Base-by-base conservation (phyloP, 1,284 basidiomycete genomes). In the Gymnopus androsaceus region DNA sequence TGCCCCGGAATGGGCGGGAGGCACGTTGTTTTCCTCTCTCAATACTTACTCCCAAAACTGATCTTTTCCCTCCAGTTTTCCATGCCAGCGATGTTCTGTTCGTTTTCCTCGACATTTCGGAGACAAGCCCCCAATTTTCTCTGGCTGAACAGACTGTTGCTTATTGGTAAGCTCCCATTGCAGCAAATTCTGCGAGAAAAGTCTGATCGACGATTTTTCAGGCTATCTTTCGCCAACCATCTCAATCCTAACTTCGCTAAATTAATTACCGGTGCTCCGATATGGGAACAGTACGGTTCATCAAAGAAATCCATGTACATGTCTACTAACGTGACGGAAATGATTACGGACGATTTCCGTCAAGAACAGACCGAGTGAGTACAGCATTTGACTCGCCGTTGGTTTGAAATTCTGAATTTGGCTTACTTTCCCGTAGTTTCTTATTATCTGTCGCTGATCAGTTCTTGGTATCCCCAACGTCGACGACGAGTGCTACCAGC, bases 1-100 rank as follows among this genome's bases (percentile, higher is more conserved):
- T 19, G 44, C 34, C 14, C 52, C 41, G 17, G 52, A 54, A 4
- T 54, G 41, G 30, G 33, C 44, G 3, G 52, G 52, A 38, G 42
- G 52, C 46, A 34, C 23, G 42, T 53, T 23, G 23, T 14, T 8
- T 27, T 30, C 7, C 21, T 53, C 19, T 11, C n/a, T 27, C 21
- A 17, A 34, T 44, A 21, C 31, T 1, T n/a, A 8, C 9, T 5
- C 33, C 7, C 12, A 37, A 12, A 38, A 14, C 15, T 46, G 7
- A 53, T 17, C n/a, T 27, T 5, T 42, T 9, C 8, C 19, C 41
- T 21, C 21, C 15, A 54, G 52, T 46, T 11, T 36, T 28, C 19
- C 52, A 54, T 44, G 41, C 52, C 42, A 45, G 41, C 33, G 52
- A 54, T 31, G 45, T 54, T 25, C 37, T 46, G 12, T 54, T 45